Conservation (phyloP, 2,329 filamentous ascomycete species). For the Diaporthe helianthi region DNA sequence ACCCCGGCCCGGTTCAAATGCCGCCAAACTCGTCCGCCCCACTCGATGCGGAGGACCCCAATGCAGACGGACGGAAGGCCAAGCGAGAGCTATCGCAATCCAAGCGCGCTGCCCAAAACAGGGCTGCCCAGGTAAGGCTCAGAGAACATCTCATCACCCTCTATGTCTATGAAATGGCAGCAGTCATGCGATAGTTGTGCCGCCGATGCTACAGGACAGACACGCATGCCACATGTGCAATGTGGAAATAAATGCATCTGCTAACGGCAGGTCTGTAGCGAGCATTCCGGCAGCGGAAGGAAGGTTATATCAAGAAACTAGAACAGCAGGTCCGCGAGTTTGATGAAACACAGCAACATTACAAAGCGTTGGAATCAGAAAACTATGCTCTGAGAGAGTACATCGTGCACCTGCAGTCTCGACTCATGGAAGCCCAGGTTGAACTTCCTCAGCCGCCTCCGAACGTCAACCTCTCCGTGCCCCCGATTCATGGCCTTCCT, state of each 20-base stretch:
- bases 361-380: conserved; percentile 83
- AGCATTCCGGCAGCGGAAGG: conserved; percentile 96
- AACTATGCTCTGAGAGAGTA: conserved; percentile 93
- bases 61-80: conserved; percentile 70
- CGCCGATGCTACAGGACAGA: conserved; percentile 39
- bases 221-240: background rate
- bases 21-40: conserved; percentile 40
- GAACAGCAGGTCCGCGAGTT: conserved; percentile 91
- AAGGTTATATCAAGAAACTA: conserved; percentile 96
- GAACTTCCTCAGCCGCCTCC: conserved; percentile 85
- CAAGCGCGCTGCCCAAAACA: conserved; percentile 95
- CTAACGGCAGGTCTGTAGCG: conserved; percentile 61
- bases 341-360: conserved; percentile 75
- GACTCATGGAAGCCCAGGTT: conserved; percentile 81
- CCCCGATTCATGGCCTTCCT: conserved; percentile 27
- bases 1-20: conserved; percentile 42
- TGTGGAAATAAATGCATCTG: background rate
- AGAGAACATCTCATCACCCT: background rate
- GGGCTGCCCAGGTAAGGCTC: conserved; percentile 86
- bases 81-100: conserved; percentile 94
- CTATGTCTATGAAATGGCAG: conserved; percentile 29
- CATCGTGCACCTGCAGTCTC: conserved; percentile 86
- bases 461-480: conserved; percentile 70
- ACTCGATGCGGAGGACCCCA: conserved; percentile 39
- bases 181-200: conserved; percentile 5